Percentiles rank a stretch among this genome's conserved stretches.
Conservation (phyloP, 768 basidiomycete genomes). For the Pholiota conissans region DNA sequence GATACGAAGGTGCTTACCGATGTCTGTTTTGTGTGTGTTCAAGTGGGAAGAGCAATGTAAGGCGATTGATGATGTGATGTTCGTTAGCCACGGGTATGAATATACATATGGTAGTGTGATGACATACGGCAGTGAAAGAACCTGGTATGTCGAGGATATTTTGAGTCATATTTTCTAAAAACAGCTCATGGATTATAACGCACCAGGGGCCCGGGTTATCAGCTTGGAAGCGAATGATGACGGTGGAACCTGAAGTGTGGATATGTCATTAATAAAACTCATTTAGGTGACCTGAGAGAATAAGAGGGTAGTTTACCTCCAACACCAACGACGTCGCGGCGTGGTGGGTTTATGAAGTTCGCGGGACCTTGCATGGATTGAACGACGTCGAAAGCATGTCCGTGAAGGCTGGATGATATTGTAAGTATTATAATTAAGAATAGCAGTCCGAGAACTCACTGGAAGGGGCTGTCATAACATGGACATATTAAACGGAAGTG, state of each 20-base stretch:
- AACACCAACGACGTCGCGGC: slow-evolving; percentile 38
- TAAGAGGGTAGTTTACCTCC: slow-evolving; percentile 19
- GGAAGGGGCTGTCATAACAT: slow-evolving; percentile 35
- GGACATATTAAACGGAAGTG: slow-evolving; percentile 25
- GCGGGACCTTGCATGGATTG: slow-evolving; percentile 30
- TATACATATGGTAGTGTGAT: background rate
- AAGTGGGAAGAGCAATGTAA: too few species aligned
- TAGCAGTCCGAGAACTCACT: slow-evolving; percentile 4
- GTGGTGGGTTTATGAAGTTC: slow-evolving; percentile 43
- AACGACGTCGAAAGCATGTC: slow-evolving; percentile 37
- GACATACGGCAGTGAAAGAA: slow-evolving; percentile 26
- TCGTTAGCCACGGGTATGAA: background rate
- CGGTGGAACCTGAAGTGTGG: slow-evolving; percentile 12
- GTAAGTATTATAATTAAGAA: background rate
- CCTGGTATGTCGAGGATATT: slow-evolving; percentile 5
- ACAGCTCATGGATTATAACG: slow-evolving; percentile 12
- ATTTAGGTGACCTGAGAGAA: slow-evolving; percentile 9
- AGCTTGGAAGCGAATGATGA: slow-evolving; percentile 24
- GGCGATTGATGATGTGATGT: background rate
- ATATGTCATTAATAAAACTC: background rate
- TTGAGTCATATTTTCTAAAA: background rate
- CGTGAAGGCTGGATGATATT: slow-evolving; percentile 12
- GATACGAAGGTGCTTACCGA: background rate
- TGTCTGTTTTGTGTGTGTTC: background rate
- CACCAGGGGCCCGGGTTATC: slow-evolving; percentile 28